phyloP scores from a whole-genome alignment of 2,329 filamentous ascomycete species.

The Paracorniculantispora psalliotae region DNA sequence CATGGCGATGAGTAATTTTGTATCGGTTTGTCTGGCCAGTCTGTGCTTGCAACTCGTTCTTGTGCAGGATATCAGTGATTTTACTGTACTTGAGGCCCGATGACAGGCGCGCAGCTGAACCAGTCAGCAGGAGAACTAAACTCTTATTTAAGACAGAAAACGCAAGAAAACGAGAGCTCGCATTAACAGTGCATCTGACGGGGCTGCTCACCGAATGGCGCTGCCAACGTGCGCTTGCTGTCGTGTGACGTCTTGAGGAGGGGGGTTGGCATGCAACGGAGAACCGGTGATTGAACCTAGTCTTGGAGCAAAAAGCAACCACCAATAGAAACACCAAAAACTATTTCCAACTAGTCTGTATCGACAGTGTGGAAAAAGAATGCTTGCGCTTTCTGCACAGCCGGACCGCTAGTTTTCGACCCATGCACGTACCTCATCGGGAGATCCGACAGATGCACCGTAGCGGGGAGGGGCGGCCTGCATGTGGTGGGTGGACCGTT shows the following conservation, averaged over 20 bases:
- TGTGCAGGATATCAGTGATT: no score
- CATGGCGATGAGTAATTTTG: no score
- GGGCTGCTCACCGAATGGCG: not conserved
- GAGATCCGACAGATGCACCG: conserved; percentile 7
- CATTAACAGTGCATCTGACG: not conserved
- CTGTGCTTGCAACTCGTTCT: no score
- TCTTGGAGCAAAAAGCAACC: no score
- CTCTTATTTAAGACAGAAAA: not conserved
- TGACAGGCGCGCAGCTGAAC: not conserved
- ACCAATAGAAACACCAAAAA: no score
- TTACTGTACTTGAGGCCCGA: no score
- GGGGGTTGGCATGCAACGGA: no score
- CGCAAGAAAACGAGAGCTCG: not conserved
- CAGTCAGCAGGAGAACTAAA: not conserved
- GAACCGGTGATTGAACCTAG: no score
- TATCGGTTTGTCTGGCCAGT: no score
- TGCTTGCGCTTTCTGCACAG: not conserved
- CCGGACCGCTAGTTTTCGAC: not conserved
- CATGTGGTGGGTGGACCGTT: not conserved
- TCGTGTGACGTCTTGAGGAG: not conserved
- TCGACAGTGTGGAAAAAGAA: not conserved
- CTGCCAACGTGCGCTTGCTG: not conserved
- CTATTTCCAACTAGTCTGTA: no score
- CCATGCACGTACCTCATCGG: conserved; percentile 7
- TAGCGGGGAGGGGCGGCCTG: not conserved